Percentiles rank a stretch among this genome's conserved stretches.
Conservation (phyloP, 495 filamentous ascomycete genomes). For the Venustampulla echinocandica region DNA sequence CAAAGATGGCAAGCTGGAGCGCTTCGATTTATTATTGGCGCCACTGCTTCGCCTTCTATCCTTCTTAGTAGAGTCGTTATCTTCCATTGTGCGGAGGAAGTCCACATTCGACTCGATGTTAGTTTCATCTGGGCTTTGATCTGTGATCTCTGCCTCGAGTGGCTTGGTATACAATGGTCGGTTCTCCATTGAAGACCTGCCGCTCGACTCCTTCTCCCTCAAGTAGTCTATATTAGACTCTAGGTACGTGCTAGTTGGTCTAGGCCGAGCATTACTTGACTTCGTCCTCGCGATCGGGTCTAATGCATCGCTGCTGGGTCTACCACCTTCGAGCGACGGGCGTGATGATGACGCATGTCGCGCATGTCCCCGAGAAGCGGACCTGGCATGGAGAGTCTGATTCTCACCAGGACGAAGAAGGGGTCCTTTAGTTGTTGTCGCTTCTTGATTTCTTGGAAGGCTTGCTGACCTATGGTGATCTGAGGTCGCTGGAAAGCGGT, state of each 20-base stretch:
- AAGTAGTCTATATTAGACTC: slow-evolving; percentile 58
- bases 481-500: slow-evolving; percentile 53
- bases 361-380: slow-evolving; percentile 8
- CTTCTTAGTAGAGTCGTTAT: slow-evolving; percentile 56
- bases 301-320: slow-evolving; percentile 54
- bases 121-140: slow-evolving; percentile 41
- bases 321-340: slow-evolving; percentile 68
- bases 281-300: slow-evolving; percentile 43
- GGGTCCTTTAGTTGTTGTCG: slow-evolving; percentile 27
- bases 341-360: slow-evolving; percentile 60
- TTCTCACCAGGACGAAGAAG: slow-evolving; percentile 14
- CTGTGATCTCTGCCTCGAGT: slow-evolving; percentile 10
- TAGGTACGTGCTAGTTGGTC: slow-evolving; percentile 69
- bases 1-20: slow-evolving; percentile 62
- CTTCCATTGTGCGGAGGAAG: slow-evolving; percentile 75
- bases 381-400: slow-evolving; percentile 1
- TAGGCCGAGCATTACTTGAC: slow-evolving; percentile 52
- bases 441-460: slow-evolving; percentile 32
- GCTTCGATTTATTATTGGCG: slow-evolving; percentile 63
- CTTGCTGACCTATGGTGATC: slow-evolving; percentile 49
- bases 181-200: slow-evolving; percentile 13
- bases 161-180: slow-evolving; percentile 5
- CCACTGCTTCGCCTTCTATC: slow-evolving; percentile 60
- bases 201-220: slow-evolving; percentile 14
- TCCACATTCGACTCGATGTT: slow-evolving; percentile 83